Evolutionary conservation across 306 rosid genomes (phyloP).

Genomic region (Vachellia pachyceras): DNA sequence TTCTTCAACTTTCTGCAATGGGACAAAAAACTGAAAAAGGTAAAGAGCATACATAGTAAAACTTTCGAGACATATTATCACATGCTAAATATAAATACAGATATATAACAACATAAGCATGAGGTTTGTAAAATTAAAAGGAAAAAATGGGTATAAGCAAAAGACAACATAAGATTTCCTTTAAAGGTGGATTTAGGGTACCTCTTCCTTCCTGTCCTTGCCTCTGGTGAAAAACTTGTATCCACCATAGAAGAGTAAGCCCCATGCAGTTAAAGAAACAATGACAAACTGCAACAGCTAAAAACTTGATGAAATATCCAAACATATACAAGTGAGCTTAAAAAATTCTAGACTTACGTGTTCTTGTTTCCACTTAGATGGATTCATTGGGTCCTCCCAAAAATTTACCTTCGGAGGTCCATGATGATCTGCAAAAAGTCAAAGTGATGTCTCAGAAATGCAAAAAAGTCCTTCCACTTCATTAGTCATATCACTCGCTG

Average conservation of each 20-base stretch:
- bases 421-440: constrained; percentile 58
- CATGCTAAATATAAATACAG: neutral
- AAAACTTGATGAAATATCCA: constrained; percentile 11
- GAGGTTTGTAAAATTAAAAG: neutral
- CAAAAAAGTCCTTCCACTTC: neutral
- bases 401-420: constrained; percentile 72
- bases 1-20: constrained; percentile 59
- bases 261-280: constrained; percentile 64
- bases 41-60: neutral
- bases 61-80: constrained; percentile 2
- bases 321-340: neutral
- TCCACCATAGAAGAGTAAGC: constrained; percentile 47
- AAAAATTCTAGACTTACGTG: constrained; percentile 51
- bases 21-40: constrained; percentile 28
- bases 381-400: constrained; percentile 69
- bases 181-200: constrained; percentile 25
- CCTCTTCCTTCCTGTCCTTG: constrained; percentile 67
- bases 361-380: constrained; percentile 78
- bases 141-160: neutral
- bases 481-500: constrained; percentile 10
- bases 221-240: constrained; percentile 54
- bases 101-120: neutral
- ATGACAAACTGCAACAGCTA: constrained; percentile 60
- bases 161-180: constrained; percentile 1
- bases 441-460: constrained; percentile 12